These are phyloP conservation scores for Calonectria pseudoreteaudii DNA, from an alignment of 2,329 filamentous ascomycete genomes.

Conservation along the genomic window DNA sequence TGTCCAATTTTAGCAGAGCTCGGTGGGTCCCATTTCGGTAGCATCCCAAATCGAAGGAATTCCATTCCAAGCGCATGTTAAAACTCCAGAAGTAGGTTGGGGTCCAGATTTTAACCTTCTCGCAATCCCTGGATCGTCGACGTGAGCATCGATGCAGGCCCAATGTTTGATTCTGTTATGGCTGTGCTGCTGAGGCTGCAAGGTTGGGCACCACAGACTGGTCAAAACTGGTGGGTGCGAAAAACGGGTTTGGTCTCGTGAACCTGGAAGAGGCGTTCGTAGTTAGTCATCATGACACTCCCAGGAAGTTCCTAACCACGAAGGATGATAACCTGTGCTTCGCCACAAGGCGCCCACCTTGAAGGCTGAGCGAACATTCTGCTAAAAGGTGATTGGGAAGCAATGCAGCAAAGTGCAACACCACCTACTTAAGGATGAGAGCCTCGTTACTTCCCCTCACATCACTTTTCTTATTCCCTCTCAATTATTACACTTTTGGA, in stretches of 20 bases:
- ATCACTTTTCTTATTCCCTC: neutral
- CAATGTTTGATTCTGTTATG: neutral
- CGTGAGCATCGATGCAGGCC: neutral
- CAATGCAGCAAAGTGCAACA: conserved; percentile 18
- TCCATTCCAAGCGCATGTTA: neutral
- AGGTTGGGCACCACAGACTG: neutral
- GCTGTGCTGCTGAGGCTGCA: neutral
- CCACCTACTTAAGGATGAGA: conserved; percentile 13
- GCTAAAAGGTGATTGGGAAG: neutral
- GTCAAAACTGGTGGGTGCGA: neutral
- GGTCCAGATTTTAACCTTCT: neutral
- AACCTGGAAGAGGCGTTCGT: conserved; percentile 3
- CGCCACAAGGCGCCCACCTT: conserved; percentile 5
- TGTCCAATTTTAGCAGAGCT: neutral
- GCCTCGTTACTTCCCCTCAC: neutral
- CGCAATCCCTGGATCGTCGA: neutral
- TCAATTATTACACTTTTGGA: neutral
- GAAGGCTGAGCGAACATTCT: conserved; percentile 17
- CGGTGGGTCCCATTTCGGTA: neutral
- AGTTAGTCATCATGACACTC: conserved; percentile 3
- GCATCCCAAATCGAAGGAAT: neutral
- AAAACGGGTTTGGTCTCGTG: conserved; percentile 15
- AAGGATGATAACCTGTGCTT: neutral
- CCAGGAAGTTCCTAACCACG: neutral
- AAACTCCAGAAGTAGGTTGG: neutral